Percentiles rank a stretch among this genome's conserved stretches.
Conservation (phyloP, 1,284 basidiomycete species). For the Irpex sp. region DNA sequence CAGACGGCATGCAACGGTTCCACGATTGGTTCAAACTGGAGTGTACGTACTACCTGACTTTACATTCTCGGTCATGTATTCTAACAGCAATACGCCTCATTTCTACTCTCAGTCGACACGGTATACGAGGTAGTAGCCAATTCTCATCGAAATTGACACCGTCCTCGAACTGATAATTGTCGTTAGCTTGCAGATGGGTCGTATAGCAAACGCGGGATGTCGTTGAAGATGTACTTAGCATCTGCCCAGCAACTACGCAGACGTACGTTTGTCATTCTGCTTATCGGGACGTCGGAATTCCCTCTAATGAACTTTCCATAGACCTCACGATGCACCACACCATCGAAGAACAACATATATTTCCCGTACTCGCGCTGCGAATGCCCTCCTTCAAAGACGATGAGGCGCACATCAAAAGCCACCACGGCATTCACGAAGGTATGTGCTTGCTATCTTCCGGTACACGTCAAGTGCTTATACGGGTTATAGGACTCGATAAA, state of each 20-base stretch:
- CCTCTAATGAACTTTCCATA: conserved; percentile 3
- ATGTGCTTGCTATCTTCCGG: conserved; percentile 6
- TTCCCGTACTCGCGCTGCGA: conserved; percentile 56
- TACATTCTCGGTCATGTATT: neutral
- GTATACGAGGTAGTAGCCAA: conserved; percentile 19
- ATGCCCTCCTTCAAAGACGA: conserved; percentile 56
- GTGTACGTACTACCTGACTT: conserved; percentile 13
- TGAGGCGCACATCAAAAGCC: conserved; percentile 52
- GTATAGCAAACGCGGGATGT: conserved; percentile 23
- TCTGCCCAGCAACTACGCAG: conserved; percentile 18
- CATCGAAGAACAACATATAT: conserved; percentile 58
- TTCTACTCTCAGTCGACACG: conserved; percentile 15
- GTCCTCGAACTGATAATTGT: neutral
- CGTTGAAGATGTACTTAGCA: conserved; percentile 22
- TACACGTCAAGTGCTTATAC: neutral
- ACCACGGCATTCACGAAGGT: conserved; percentile 66
- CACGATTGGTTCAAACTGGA: conserved; percentile 27
- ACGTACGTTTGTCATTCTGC: conserved; percentile 11
- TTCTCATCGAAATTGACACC: neutral
- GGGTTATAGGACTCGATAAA: conserved; percentile 43
- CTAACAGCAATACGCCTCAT: neutral
- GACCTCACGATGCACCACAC: conserved; percentile 63
- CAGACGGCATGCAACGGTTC: conserved; percentile 22
- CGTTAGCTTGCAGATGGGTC: conserved; percentile 27
- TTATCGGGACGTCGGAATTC: neutral